These are phyloP conservation scores for Mrakiaceae sp. DNA, from an alignment of 1,284 basidiomycete genomes.

Conservation along the genomic window DNA sequence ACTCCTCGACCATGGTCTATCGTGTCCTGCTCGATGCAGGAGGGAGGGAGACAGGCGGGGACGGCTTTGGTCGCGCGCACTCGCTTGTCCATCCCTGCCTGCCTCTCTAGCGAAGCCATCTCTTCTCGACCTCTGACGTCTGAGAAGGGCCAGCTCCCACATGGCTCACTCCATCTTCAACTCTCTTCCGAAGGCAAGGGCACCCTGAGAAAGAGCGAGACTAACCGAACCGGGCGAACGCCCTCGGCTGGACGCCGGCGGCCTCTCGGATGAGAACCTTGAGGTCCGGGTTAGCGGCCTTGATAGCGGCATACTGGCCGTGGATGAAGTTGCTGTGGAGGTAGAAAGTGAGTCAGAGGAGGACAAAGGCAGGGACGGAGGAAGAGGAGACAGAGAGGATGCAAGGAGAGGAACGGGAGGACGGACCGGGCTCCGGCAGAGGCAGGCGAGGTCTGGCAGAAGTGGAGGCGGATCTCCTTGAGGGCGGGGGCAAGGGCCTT, in stretches of 20 bases:
- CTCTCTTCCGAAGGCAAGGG: not conserved
- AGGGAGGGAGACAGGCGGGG: not conserved
- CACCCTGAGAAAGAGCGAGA: conserved; percentile 20
- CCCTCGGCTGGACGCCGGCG: conserved; percentile 71
- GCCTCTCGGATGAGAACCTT: conserved; percentile 85
- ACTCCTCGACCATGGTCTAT: no score
- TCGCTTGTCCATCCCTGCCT: no score
- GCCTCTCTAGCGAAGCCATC: no score
- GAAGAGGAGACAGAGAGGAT: not conserved
- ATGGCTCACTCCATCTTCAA: not conserved
- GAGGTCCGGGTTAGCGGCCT: conserved; percentile 78
- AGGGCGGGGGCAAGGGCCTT: conserved; percentile 71
- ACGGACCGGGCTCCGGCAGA: conserved; percentile 73
- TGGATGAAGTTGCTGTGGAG: conserved; percentile 64
- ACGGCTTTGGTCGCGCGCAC: no score
- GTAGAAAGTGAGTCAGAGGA: not conserved
- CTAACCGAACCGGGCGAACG: conserved; percentile 85
- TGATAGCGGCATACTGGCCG: conserved; percentile 66
- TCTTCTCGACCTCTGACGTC: not conserved
- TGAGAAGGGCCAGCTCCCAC: not conserved
- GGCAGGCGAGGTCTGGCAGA: conserved; percentile 65
- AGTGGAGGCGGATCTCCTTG: conserved; percentile 73
- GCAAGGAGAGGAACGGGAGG: conserved; percentile 1
- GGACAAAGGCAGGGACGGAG: conserved; percentile 3
- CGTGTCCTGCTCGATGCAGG: not conserved